Conservation (phyloP, 164 flowering plant species). For the Piper betle region DNA sequence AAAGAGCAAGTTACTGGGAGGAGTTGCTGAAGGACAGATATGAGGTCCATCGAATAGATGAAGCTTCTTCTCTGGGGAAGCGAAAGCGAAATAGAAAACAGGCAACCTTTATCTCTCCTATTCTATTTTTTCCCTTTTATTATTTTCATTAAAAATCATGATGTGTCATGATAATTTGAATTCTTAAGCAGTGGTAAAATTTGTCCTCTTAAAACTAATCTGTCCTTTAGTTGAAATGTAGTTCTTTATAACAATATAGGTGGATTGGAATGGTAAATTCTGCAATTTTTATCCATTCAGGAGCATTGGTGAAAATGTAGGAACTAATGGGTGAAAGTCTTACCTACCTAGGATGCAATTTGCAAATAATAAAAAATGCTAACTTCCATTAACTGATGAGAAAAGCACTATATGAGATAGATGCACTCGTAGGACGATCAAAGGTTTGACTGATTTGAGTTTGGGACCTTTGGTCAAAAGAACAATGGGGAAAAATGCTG, state of each 20-base stretch:
- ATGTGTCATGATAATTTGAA: background rate
- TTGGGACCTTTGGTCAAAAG: too few relatives aligned
- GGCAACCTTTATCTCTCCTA: conserved; percentile 19
- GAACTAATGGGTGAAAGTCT: background rate
- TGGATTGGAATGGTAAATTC: too few relatives aligned
- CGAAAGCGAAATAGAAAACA: conserved; percentile 93
- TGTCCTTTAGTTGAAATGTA: too few relatives aligned
- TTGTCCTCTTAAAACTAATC: too few relatives aligned
- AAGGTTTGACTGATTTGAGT: background rate
- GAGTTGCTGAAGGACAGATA: conserved; percentile 71
- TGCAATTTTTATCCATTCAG: too few relatives aligned
- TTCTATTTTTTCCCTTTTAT: background rate
- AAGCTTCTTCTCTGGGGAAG: conserved; percentile 80
- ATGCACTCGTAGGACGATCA: background rate
- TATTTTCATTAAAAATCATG: background rate
- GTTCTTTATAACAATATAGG: too few relatives aligned
- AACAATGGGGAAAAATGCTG: too few relatives aligned
- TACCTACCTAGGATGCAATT: background rate
- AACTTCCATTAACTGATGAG: background rate
- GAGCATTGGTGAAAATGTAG: background rate
- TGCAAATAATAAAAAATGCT: too few relatives aligned
- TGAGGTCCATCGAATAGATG: conserved; percentile 73
- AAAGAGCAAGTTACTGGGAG: conserved; percentile 78
- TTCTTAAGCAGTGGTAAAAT: too few relatives aligned
- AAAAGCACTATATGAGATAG: background rate